A percentile compares a stretch with the other conserved stretches of the same genome.
Evolutionary conservation across 176 grass and related monocot species (phyloP).

Genomic region (Oryza longistaminata): DNA sequence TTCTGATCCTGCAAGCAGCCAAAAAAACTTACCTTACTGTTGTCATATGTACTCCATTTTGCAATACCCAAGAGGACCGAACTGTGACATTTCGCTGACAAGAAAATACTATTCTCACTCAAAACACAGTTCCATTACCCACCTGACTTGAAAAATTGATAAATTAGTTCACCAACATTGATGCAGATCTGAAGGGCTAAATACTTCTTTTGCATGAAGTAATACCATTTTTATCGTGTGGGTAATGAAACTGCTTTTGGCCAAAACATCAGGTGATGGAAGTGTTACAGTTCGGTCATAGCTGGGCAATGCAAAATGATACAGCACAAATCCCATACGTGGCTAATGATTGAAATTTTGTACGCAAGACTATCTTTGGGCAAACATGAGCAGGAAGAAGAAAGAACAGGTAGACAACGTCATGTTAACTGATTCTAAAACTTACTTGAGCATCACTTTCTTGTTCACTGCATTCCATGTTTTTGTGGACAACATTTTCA

Average conservation of each 20-base stretch:
- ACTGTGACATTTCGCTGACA: slow-evolving; percentile 37
- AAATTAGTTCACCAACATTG: slow-evolving; percentile 39
- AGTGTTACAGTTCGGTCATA: slow-evolving; percentile 21
- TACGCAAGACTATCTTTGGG: not conserved
- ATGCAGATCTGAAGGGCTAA: slow-evolving; percentile 11
- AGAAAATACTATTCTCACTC: slow-evolving; percentile 44
- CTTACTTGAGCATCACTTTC: slow-evolving; percentile 99
- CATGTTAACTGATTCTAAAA: slow-evolving; percentile 35
- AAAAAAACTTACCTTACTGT: slow-evolving; percentile 27
- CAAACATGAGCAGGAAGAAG: not conserved
- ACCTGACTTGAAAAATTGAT: slow-evolving; percentile 42
- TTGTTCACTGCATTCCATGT: slow-evolving; percentile 77
- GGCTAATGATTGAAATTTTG: not conserved
- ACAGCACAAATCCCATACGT: not conserved
- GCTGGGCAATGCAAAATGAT: slow-evolving; percentile 38
- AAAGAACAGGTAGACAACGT: not conserved
- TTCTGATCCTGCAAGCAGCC: slow-evolving; percentile 22
- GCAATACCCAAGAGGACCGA: slow-evolving; percentile 38
- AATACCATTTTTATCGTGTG: slow-evolving; percentile 1
- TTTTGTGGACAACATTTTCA: slow-evolving; percentile 38
- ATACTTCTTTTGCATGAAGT: not conserved
- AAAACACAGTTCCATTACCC: slow-evolving; percentile 53
- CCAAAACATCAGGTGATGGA: slow-evolving; percentile 25
- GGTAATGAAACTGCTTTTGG: slow-evolving; percentile 51
- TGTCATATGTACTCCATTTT: slow-evolving; percentile 40